Evolutionary conservation across 371 early-diverging fungal species (phyloP), one percentile per base, ranked within the genome.

Genomic region (Rhizopus sp.): DNA sequence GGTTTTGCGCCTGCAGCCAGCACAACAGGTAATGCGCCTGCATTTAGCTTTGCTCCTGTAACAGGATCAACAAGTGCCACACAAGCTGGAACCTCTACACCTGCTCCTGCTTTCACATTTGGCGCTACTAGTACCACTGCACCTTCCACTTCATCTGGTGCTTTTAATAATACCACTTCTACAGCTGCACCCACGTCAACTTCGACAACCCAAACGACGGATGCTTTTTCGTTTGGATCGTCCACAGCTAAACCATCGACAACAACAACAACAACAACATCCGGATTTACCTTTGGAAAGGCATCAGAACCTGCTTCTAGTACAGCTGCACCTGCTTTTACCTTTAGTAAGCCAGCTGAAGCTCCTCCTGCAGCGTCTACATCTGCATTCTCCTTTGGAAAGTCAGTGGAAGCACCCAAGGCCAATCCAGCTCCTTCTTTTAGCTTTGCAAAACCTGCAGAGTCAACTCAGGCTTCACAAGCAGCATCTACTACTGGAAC

Each of bases 141-240:
- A 16, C 16, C 35, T 29, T 15, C 37, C 32, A 13, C n/a, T 15
- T 7, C 55, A 7, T 54, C 54, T 53, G 50, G 58, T 31, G 17
- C 15, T 3, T 9, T 53, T 16, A 33, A 53, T 31, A 37, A 54
- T 13, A 12, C 64, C 17, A 17, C 45, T 30, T 6, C 48, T 9
- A 37, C 52, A 5, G 5, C 61, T n/a, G 13, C 57, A 9, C 10
- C 58, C 17, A 39, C 54, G 23, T 4, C 62, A 17, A 15, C 53
- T 1, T 35, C 47, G 7, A 40, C 51, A 47, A 53, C 56, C 10
- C 29, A 57, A 2, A 17, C 53, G 31, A 33, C 29, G 23, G 12
- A 59, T 10, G 37, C 51, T 10, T 59, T 59, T 46, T n/a, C 50
- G 16, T 61, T 61, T 54, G 68, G 68, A 7, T 33, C 58, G 17